Evolutionary conservation across 345 rosid genomes (phyloP).

Genomic region (Brassica nigra): DNA sequence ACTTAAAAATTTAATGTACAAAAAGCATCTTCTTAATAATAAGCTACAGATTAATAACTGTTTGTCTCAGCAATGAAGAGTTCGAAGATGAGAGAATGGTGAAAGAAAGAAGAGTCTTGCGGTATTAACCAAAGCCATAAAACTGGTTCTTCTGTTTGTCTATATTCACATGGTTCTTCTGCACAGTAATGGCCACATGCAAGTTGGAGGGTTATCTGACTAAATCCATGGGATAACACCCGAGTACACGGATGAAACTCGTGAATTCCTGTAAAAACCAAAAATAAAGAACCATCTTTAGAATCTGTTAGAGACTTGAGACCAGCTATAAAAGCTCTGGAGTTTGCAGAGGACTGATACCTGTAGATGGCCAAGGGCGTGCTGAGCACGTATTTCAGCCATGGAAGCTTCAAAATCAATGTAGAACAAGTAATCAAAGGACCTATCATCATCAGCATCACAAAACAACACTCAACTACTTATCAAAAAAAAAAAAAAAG

Average conservation of each 20-base stretch:
- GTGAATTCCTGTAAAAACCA: constrained; percentile 66
- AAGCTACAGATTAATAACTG: constrained; percentile 16
- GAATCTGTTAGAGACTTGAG: not conserved
- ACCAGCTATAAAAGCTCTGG: not conserved
- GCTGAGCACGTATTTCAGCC: constrained; percentile 86
- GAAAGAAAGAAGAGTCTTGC: constrained; percentile 9
- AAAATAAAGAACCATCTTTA: not conserved
- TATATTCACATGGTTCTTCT: constrained; percentile 37
- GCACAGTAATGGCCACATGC: constrained; percentile 6
- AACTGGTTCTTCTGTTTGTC: constrained; percentile 29
- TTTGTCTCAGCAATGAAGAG: constrained; percentile 32
- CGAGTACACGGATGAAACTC: constrained; percentile 74
- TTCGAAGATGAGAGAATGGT: constrained; percentile 28
- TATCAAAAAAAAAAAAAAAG: not conserved
- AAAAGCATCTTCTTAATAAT: constrained; percentile 15
- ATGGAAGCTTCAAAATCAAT: constrained; percentile 93
- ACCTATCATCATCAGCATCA: constrained; percentile 56
- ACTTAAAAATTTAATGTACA: constrained; percentile 25
- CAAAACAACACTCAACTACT: constrained; percentile 31
- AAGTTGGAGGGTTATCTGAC: constrained; percentile 18
- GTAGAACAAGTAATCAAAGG: constrained; percentile 88
- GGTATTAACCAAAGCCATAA: constrained; percentile 23
- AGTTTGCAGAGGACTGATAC: constrained; percentile 33
- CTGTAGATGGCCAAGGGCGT: constrained; percentile 81
- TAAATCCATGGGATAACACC: constrained; percentile 68